Conservation (phyloP, 2,329 filamentous ascomycete genomes). For the Aureobasidium sp. region DNA sequence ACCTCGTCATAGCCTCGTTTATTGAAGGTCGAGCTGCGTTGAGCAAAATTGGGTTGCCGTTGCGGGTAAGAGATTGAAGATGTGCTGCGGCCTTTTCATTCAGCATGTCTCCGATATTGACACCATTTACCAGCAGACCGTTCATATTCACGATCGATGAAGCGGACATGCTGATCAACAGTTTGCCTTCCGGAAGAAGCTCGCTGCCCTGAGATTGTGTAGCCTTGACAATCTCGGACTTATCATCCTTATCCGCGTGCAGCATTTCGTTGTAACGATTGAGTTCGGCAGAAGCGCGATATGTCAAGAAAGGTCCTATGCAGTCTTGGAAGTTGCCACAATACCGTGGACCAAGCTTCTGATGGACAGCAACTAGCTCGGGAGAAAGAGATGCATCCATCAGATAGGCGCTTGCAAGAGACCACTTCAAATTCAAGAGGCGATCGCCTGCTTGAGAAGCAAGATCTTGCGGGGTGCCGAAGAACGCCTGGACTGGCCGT, state of each 20-base stretch:
- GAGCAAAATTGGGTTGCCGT: constrained; percentile 70
- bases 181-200: constrained; percentile 70
- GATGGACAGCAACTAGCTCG: constrained; percentile 84
- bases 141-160: constrained; percentile 73
- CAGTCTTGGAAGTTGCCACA: constrained; percentile 96
- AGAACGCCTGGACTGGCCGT: constrained; percentile 72
- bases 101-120: constrained; percentile 61
- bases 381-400: constrained; percentile 84
- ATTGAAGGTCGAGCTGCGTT: constrained; percentile 83
- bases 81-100: constrained; percentile 62
- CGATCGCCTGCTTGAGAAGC: constrained; percentile 3
- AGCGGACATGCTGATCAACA: constrained; percentile 77
- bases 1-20: constrained; percentile 75
- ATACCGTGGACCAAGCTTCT: constrained; percentile 81
- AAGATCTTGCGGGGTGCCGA: constrained; percentile 86
- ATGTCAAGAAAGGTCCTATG: constrained; percentile 91
- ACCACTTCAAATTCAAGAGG: constrained; percentile 76
- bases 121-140: constrained; percentile 13
- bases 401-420: constrained; percentile 79
- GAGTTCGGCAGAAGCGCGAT: constrained; percentile 81
- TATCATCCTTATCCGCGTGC: constrained; percentile 81
- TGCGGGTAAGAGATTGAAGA: constrained; percentile 60
- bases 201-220: constrained; percentile 78
- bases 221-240: constrained; percentile 82
- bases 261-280: constrained; percentile 87